Percentiles rank a stretch among this genome's conserved stretches.
Conservation (phyloP, 257 asterid species). For the Linaria vulgaris region DNA sequence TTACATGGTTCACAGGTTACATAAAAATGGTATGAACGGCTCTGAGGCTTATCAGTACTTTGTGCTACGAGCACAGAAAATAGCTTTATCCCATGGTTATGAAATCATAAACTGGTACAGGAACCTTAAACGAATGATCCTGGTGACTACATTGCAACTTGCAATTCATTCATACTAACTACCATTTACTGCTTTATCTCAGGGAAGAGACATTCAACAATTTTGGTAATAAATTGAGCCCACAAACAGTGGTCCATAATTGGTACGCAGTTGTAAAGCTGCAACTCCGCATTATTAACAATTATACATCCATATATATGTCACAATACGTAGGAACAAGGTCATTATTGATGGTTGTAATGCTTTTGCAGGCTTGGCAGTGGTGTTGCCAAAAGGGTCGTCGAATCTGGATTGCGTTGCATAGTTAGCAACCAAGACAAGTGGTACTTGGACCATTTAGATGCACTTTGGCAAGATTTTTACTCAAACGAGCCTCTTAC, state of each 20-base stretch:
- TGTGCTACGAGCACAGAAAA: conserved; percentile 78
- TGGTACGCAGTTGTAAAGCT: conserved; percentile 46
- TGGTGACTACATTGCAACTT: not conserved
- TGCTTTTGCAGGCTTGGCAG: conserved; percentile 66
- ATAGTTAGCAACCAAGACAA: conserved; percentile 90
- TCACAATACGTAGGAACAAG: too few relatives aligned
- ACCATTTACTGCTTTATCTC: conserved; percentile 14
- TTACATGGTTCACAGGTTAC: conserved; percentile 49
- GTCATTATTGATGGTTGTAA: not conserved
- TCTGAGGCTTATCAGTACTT: conserved; percentile 72
- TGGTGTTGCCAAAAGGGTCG: conserved; percentile 73
- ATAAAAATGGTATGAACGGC: conserved; percentile 35
- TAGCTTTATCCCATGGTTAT: conserved; percentile 86
- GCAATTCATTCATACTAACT: not conserved
- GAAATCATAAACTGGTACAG: conserved; percentile 89
- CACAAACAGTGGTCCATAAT: conserved; percentile 78
- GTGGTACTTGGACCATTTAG: conserved; percentile 90
- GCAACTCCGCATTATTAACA: too few relatives aligned
- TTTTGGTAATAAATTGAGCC: conserved; percentile 84
- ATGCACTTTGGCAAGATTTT: conserved; percentile 75
- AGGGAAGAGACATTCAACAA: conserved; percentile 98
- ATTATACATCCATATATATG: too few relatives aligned
- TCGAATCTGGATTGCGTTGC: conserved; percentile 82
- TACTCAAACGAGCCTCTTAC: conserved; percentile 80
- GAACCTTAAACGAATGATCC: not conserved